Base-by-base conservation (phyloP, 1,284 basidiomycete species). In the Pseudozyma pruni region DNA sequence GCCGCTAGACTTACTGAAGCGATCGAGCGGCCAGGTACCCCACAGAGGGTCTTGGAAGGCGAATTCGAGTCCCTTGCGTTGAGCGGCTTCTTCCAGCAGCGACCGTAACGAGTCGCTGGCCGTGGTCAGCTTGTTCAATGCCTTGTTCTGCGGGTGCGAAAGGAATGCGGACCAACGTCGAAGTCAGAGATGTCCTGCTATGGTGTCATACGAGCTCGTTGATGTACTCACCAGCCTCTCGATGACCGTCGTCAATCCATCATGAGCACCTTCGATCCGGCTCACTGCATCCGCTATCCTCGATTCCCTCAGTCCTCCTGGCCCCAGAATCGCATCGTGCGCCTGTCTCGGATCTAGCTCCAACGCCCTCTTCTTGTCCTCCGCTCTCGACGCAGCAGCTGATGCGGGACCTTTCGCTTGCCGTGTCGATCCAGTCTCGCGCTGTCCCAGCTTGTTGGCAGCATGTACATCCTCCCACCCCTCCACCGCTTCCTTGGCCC, bases 21-120 rank as follows among this genome's bases (percentile, higher is more conserved):
- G 70, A n/a, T 72, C 68, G 32, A 79, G 38, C 5, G 76, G 56
- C 78, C 78, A 79, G 7, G 76, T 78, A 16, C 60, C 75, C 78
- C 78, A 79, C 42, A 79, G 42, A 0, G 78, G 62, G 13, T 72
- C 54, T 31, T 62, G 51, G n/a, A 72, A 66, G 9, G 61, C 68
- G 17, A 70, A 72, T 17, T 70, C 63, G 29, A 64, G 54, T 1
- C 72, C 60, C 34, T 66, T 68, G n/a, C 61, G 60, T 27, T 61
- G 53, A 3, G 68, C 35, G 14, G 72, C 60, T 17, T 79, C 77
- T 20, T 61, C 50, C 4, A 76, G 31, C 8, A 78, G 43, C 5
- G 60, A 38, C 19, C 42, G 39, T 1, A 70, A 53, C 11, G 62
- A 54, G 25, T 77, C 74, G 33, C 54, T 56, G 8, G 70, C 48